A percentile compares a stretch with the other conserved stretches of the same genome.
phyloP scores from a whole-genome alignment of 2,329 filamentous ascomycete species.

The Penicillium sp. region DNA sequence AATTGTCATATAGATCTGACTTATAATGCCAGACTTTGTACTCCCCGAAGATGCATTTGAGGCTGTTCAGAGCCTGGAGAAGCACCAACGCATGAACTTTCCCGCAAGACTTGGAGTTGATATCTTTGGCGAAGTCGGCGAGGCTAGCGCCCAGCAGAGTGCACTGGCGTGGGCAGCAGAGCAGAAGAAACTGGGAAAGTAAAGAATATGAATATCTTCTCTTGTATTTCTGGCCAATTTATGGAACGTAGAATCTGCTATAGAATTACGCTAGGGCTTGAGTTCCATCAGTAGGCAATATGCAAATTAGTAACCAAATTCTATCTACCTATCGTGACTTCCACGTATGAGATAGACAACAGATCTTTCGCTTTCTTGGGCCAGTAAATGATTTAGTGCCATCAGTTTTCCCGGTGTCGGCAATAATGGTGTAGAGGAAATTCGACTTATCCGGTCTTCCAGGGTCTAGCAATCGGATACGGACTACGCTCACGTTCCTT shows the following conservation, averaged over 20 bases:
- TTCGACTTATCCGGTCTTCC: not conserved
- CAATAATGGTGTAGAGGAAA: too few species aligned
- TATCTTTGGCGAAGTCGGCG: constrained; percentile 35
- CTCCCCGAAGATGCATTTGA: constrained; percentile 34
- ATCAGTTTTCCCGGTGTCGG: too few species aligned
- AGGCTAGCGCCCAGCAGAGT: constrained; percentile 27
- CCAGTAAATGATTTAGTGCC: too few species aligned
- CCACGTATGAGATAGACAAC: too few species aligned
- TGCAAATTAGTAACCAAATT: too few species aligned
- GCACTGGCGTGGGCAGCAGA: constrained; percentile 27
- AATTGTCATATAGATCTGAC: not conserved
- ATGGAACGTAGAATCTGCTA: not conserved
- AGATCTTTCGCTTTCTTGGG: too few species aligned
- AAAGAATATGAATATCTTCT: constrained; percentile 13
- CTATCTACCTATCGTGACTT: too few species aligned
- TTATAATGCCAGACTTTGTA: constrained; percentile 23
- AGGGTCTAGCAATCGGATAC: too few species aligned
- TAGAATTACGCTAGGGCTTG: not conserved
- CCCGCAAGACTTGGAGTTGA: constrained; percentile 36
- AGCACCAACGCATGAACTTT: constrained; percentile 35
- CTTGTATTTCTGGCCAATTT: not conserved
- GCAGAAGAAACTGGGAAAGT: constrained; percentile 16
- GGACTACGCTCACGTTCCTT: too few species aligned
- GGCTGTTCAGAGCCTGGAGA: constrained; percentile 32
- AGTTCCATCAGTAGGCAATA: not conserved